Base-by-base conservation (phyloP, 345 rosid species). In the Populus alba region DNA sequence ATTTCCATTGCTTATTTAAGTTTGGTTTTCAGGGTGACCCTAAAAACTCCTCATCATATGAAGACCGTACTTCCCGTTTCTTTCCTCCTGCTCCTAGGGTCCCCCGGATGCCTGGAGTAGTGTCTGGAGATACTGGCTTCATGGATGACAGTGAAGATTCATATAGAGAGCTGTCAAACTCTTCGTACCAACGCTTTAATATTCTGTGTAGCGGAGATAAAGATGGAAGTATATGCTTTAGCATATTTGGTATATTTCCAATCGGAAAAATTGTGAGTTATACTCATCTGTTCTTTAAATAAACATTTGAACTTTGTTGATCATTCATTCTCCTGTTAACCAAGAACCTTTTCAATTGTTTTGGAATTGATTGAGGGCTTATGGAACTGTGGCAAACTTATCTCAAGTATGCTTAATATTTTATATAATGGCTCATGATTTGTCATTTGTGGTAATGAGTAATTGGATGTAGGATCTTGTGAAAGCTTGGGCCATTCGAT, bases 191-290 rank as follows among this genome's bases (percentile, higher is more conserved):
- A 61, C 86, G 91, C n/a, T 93, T 94, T 85, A 95, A 94, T 86
- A 85, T 93, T 80, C 90, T 95, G 31, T 93, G 98, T 79, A 92
- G 98, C 78, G 93, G 92, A 73, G 94, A 93, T 83, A 91, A 77
- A 75, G 92, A 93, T 80, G 99, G 99, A 83, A 87, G 83, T 86
- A 85, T 93, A 71, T 90, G 92, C 89, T 93, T 93, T 74, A 91
- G 88, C 79, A 91, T 95, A 78, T 95, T 95, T 82, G 99, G 99
- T 80, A 92, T 93, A 87, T 93, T 92, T 88, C 94, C 91, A 43
- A 89, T 95, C 6, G 98, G 96, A 62, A 91, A 91, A 87, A 84
- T 92, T 83, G 99, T 95, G 88, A 93, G 97, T 87, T 35, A 35
- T 35, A 16, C 8, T 49, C 47, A 59, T 29, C 4, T 29, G 7